Conservation (phyloP, 2,329 filamentous ascomycete genomes). For the Aureobasidium sp. region DNA sequence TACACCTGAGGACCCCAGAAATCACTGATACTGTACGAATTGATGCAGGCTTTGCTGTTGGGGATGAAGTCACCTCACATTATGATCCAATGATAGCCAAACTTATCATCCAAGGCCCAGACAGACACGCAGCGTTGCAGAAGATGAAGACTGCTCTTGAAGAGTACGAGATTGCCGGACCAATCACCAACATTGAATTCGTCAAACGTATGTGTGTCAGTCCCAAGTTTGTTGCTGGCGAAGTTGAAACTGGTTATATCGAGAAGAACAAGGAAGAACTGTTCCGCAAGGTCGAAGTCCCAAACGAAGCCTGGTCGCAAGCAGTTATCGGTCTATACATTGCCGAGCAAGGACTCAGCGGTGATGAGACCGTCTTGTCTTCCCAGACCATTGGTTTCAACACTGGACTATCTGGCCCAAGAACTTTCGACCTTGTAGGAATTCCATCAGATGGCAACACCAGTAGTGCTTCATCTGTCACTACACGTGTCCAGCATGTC, state of each 20-base stretch:
- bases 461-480: constrained; percentile 31
- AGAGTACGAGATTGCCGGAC: constrained; percentile 85
- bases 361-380: constrained; percentile 37
- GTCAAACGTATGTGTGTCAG: constrained; percentile 80
- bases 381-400: constrained; percentile 49
- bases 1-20: constrained; percentile 71
- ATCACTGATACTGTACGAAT: constrained; percentile 71
- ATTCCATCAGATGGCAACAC: constrained; percentile 38
- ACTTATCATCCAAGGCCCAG: constrained; percentile 79
- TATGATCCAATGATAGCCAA: constrained; percentile 99
- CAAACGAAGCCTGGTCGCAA: constrained; percentile 74
- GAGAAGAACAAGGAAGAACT: constrained; percentile 77
- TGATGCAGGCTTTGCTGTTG: constrained; percentile 85
- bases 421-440: constrained; percentile 52
- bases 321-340: constrained; percentile 66
- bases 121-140: constrained; percentile 71
- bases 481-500: constrained; percentile 37
- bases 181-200: constrained; percentile 95
- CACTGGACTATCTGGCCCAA: constrained; percentile 53
- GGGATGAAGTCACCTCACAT: constrained; percentile 85
- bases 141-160: constrained; percentile 75
- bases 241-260: constrained; percentile 95
- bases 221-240: constrained; percentile 72
- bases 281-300: constrained; percentile 57
- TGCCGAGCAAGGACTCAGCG: constrained; percentile 39